Evolutionary conservation across 768 basidiomycete species (phyloP).

Genomic region (Rickenella mellea): DNA sequence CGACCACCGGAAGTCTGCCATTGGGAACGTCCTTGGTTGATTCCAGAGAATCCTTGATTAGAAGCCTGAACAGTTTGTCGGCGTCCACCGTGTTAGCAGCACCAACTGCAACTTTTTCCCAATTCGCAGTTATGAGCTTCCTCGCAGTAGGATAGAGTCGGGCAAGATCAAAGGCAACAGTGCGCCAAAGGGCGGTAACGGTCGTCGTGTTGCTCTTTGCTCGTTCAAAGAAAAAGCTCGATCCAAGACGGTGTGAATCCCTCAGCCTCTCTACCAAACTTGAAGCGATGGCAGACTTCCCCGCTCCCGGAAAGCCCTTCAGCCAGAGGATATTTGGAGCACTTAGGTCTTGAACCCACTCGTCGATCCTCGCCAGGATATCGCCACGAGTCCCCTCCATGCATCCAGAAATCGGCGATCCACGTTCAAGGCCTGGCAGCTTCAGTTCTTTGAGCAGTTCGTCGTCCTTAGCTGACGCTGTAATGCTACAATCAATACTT

Average conservation of each 20-base stretch:
- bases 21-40: conserved; percentile 2
- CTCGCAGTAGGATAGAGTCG: conserved; percentile 4
- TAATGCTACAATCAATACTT: no score
- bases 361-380: conserved; percentile 2
- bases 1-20: conserved; percentile 9
- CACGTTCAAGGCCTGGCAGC: no score
- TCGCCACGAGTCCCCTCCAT: conserved; percentile 5
- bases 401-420: no score
- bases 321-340: conserved; percentile 13
- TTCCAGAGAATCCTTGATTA: conserved; percentile 14
- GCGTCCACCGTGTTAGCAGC: conserved; percentile 9
- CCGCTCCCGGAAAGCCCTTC: conserved; percentile 9
- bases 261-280: neutral
- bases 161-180: conserved; percentile 12
- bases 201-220: neutral
- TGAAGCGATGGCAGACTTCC: conserved; percentile 13
- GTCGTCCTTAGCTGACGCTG: no score
- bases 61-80: conserved; percentile 8
- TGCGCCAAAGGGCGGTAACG: conserved; percentile 2
- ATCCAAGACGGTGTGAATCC: neutral
- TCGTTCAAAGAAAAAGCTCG: conserved; percentile 6
- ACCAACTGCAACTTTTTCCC: conserved; percentile 11
- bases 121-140: conserved; percentile 5
- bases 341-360: conserved; percentile 24
- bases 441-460: no score